Evolutionary conservation across 2,329 filamentous ascomycete genomes (phyloP), one percentile per base, ranked within the genome.

Genomic region (Aureobasidium mangrovei): DNA sequence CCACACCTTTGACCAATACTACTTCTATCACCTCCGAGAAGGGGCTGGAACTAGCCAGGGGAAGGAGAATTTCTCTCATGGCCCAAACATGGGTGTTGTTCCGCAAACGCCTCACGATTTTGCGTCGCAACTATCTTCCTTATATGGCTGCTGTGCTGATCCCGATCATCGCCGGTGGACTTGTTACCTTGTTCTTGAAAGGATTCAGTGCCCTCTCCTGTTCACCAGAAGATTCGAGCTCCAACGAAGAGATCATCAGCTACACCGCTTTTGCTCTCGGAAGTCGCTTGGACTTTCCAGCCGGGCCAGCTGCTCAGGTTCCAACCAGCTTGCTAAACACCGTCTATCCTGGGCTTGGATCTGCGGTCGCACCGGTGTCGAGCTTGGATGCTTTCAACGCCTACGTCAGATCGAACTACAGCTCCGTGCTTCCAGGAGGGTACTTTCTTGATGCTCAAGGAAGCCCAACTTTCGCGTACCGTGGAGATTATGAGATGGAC

Each of bases 81-180:
- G 77, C 76, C 59, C 91, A 96, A 71, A 81, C 81, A 0, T 73
- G 76, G 64, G 84, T 94, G 1, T 72, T 96, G 5, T 88, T 94
- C 66, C 72, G 76, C 53, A 96, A 96, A 68, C 80, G 91, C 31
- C 72, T 82, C 56, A 89, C 82, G 0, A 85, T 96, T 35, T 75
- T 95, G 49, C 84, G 85, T 62, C 78, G 85, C 35, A 95, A 91
- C 64, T 86, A 83, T 69, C 74, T 91, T 43, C 86, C 89, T 0
- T 90, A 90, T 55, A 64, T 84, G 6, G 82, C 83, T 2, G 89
- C 88, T 0, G 76, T 95, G 36, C 60, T 89, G 0, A 81, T 95
- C 9, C 91, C 91, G 0, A 79, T 96, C 52, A 74, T 89, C 54
- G 86, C 88, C 1, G 86, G 88, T 18, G 88, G 84, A 0, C 72